Evolutionary conservation across 371 early-diverging fungal species (phyloP).

Genomic region (Mucor circinelloides): DNA sequence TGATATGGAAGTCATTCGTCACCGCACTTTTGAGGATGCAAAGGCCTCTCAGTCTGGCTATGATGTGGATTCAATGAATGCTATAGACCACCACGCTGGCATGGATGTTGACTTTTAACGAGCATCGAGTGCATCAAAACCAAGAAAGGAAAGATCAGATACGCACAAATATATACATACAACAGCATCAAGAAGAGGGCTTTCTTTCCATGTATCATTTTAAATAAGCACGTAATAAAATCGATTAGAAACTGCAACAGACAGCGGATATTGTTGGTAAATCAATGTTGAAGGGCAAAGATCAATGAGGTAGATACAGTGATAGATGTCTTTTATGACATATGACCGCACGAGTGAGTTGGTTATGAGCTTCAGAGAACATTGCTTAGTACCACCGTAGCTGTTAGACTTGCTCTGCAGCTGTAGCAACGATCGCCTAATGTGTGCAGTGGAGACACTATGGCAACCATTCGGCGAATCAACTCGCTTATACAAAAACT

Average conservation of each 20-base stretch:
- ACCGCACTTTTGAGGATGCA: constrained; percentile 51
- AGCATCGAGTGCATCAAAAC: background rate
- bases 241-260: background rate
- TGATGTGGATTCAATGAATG: constrained; percentile 34
- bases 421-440: too few relatives aligned
- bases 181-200: background rate
- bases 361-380: too few relatives aligned
- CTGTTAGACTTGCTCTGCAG: too few relatives aligned
- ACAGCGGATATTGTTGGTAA: too few relatives aligned
- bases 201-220: background rate
- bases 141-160: background rate
- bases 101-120: constrained; percentile 61
- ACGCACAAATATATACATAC: background rate
- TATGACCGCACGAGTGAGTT: too few relatives aligned
- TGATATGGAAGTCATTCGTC: constrained; percentile 62
- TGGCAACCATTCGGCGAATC: background rate
- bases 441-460: background rate
- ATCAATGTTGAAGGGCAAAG: too few relatives aligned
- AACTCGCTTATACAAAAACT: background rate
- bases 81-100: constrained; percentile 42
- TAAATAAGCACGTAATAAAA: background rate
- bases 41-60: constrained; percentile 38
- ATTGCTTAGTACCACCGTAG: too few relatives aligned
- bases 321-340: background rate
- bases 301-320: background rate